Base-by-base conservation (phyloP, 805 yeast species). In the Saccharomyces kudriavzevii region DNA sequence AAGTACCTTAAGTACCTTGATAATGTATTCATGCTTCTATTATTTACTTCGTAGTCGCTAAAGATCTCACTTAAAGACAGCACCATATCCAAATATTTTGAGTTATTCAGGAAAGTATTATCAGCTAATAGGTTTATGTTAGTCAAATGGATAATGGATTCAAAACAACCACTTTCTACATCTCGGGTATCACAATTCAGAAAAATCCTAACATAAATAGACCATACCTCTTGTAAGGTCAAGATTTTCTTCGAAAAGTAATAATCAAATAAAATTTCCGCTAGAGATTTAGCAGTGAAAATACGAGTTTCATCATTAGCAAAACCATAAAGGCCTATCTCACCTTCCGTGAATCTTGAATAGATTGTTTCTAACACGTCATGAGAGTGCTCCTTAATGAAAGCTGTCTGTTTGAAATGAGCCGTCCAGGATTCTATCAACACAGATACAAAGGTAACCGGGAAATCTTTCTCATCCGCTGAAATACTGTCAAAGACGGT, bases 91-190 rank as follows among this genome's bases (percentile, higher is more conserved):
- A 68, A 55, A 54, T 73, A 68, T 17, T 60, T 60, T 6, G 56
- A 50, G 22, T 59, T 63, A 1, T 58, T 59, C 5, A 73, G 51
- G 50, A 65, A 71, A 0, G 62, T 58, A 11, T 54, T 57, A 49
- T 71, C 66, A 6, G 57, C 52, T 0, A 65, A 58, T 14, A 63
- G 54, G 49, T 62, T 65, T n/a, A 72, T 54, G 4, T 65, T 60
- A 4, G 64, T 52, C 49, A 66, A 74, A 46, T 75, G 74, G 14
- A 67, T 55, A 10, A 74, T 54, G 0, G 78, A 71, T 54, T 73
- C 72, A 40, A 74, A 62, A 20, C 72, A 59, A 1, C 73, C 74
- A 2, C 65, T 54, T 59, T 69, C 58, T 6, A 59, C 54, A 53
- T 63, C 69, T 48, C 68, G 60, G 3, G 64, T 54, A 2, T 51